phyloP scores from a whole-genome alignment of 352 stramenopile genomes.

The Phytophthora syringae region DNA sequence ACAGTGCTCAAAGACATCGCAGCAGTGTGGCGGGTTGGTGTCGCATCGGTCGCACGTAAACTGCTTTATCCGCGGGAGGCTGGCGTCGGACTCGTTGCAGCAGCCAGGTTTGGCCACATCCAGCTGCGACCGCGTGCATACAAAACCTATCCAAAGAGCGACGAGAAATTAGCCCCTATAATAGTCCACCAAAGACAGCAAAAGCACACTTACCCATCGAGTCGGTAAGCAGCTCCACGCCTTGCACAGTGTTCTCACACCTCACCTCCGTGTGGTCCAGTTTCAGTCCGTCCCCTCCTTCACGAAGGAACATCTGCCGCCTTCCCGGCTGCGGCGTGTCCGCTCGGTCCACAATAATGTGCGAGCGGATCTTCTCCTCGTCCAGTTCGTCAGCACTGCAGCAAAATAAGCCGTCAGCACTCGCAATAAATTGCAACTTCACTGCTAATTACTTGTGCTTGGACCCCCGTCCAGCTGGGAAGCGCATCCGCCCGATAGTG shows the following conservation, averaged over 20 bases:
- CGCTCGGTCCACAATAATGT: slow-evolving; percentile 64
- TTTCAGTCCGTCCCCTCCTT: slow-evolving; percentile 56
- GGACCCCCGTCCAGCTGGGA: slow-evolving; percentile 21
- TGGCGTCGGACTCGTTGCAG: slow-evolving; percentile 65
- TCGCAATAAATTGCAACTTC: slow-evolving; percentile 1
- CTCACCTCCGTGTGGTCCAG: slow-evolving; percentile 35
- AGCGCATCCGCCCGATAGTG: slow-evolving; percentile 46
- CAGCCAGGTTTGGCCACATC: slow-evolving; percentile 50
- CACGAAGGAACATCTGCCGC: slow-evolving; percentile 51
- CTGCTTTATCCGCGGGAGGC: slow-evolving; percentile 57
- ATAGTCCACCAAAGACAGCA: slow-evolving; percentile 5
- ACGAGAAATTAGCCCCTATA: neutral
- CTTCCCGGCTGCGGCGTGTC: slow-evolving; percentile 32
- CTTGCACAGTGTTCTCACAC: slow-evolving; percentile 70
- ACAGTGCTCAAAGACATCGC: slow-evolving; percentile 69
- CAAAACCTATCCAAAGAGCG: slow-evolving; percentile 41
- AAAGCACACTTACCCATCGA: slow-evolving; percentile 44
- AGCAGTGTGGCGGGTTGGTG: slow-evolving; percentile 74
- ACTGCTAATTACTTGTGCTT: too few relatives aligned
- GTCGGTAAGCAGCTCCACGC: slow-evolving; percentile 55
- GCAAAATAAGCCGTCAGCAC: slow-evolving; percentile 8
- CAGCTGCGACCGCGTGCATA: slow-evolving; percentile 58
- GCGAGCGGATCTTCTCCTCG: slow-evolving; percentile 64
- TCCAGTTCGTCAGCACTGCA: slow-evolving; percentile 50
- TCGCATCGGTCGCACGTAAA: slow-evolving; percentile 73